These are phyloP conservation scores for Hamamelis virginiana DNA, from an alignment of 164 flowering plant genomes.

Conservation along the genomic window DNA sequence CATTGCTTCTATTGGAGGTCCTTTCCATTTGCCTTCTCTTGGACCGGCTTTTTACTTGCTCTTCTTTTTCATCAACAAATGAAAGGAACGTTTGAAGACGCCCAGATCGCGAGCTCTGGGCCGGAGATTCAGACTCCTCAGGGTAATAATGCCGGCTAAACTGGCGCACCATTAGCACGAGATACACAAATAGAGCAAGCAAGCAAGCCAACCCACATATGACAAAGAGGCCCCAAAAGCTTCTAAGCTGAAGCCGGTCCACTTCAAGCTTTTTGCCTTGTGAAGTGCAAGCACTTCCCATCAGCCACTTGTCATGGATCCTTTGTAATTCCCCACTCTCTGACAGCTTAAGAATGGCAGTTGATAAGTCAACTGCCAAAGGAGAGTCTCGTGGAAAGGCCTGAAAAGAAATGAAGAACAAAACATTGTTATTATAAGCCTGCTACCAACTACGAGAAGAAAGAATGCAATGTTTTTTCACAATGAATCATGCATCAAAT, in stretches of 20 bases:
- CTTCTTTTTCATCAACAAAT: conserved; percentile 49
- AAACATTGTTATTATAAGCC: neutral
- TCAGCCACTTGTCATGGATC: conserved; percentile 70
- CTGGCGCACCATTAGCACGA: conserved; percentile 29
- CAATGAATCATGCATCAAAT: no score
- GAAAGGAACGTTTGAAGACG: conserved; percentile 46
- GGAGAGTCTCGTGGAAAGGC: conserved; percentile 72
- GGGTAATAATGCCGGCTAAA: conserved; percentile 21
- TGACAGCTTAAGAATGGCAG: conserved; percentile 55
- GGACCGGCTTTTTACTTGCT: conserved; percentile 20
- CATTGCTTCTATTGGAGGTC: conserved; percentile 16
- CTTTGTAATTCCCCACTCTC: conserved; percentile 64
- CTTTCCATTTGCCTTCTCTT: conserved; percentile 29
- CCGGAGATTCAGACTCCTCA: conserved; percentile 20
- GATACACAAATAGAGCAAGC: conserved; percentile 44
- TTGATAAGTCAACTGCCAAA: conserved; percentile 60
- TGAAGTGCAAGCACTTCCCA: conserved; percentile 46
- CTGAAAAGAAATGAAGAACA: conserved; percentile 20
- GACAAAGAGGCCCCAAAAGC: conserved; percentile 58
- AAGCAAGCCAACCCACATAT: conserved; percentile 51
- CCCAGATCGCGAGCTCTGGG: conserved; percentile 23
- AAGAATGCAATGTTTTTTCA: no score
- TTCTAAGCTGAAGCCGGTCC: conserved; percentile 44
- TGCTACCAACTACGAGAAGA: no score
- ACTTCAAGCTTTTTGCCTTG: conserved; percentile 35